Conservation (phyloP, 768 basidiomycete species). For the Boletus tomentosulus region DNA sequence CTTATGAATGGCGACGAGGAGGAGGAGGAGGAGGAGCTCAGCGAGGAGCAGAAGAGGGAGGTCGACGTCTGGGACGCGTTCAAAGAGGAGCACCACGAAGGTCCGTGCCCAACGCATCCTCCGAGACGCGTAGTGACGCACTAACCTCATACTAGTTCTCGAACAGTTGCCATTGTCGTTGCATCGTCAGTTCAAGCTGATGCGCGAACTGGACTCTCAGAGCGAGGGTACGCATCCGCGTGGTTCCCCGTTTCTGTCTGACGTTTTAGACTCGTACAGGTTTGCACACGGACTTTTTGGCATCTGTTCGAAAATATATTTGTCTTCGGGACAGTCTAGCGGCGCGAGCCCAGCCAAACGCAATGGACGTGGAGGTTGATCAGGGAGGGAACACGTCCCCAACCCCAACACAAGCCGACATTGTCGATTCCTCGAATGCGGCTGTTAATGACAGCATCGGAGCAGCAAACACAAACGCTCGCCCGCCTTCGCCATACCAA, state of each 20-base stretch:
- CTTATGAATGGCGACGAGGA: constrained; percentile 6
- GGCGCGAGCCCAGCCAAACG: constrained; percentile 5
- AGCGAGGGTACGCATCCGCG: constrained; percentile 41
- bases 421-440: neutral
- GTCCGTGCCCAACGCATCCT: constrained; percentile 33
- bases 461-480: neutral
- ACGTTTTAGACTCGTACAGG: constrained; percentile 25
- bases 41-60: constrained; percentile 44
- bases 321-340: constrained; percentile 30
- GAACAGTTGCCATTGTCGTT: constrained; percentile 76
- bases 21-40: constrained; percentile 12
- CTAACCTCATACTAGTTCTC: constrained; percentile 44
- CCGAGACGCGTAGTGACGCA: neutral
- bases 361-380: neutral
- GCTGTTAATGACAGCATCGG: neutral
- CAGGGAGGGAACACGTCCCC: neutral
- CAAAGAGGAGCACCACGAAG: constrained; percentile 77
- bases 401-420: constrained; percentile 8
- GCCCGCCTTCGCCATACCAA: neutral
- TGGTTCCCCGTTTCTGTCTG: neutral
- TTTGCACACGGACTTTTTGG: constrained; percentile 39
- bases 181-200: constrained; percentile 63
- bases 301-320: constrained; percentile 48
- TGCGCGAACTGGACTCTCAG: constrained; percentile 71
- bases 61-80: constrained; percentile 69